These are phyloP conservation scores for Aegle marmelos DNA, from an alignment of 345 rosid species.

Conservation along the genomic window DNA sequence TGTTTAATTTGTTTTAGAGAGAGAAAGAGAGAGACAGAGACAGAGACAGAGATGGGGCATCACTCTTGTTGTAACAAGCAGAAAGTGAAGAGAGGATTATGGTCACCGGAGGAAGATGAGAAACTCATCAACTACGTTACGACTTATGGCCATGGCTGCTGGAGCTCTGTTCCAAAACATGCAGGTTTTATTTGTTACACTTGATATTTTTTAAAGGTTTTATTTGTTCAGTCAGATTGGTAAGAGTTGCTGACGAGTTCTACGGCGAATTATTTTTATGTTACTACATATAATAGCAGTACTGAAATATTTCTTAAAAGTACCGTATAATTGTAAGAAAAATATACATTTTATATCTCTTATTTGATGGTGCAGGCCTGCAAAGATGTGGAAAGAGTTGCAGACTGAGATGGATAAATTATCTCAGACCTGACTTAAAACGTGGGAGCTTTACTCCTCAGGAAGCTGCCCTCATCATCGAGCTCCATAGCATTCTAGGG, in stretches of 20 bases:
- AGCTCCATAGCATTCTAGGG: constrained; percentile 91
- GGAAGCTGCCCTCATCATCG: constrained; percentile 90
- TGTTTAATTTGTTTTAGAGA: constrained; percentile 4
- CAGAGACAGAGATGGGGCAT: constrained; percentile 61
- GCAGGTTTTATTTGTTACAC: constrained; percentile 48
- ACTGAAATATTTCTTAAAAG: too few relatives aligned
- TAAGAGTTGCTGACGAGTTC: not conserved
- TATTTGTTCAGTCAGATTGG: not conserved
- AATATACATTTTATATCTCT: not conserved
- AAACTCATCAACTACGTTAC: constrained; percentile 88
- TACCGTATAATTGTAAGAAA: not conserved
- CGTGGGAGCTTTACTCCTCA: constrained; percentile 96
- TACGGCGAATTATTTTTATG: not conserved
- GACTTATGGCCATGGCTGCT: constrained; percentile 93
- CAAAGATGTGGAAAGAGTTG: constrained; percentile 99
- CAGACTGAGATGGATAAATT: constrained; percentile 96
- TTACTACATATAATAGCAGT: not conserved
- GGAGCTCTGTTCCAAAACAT: constrained; percentile 97
- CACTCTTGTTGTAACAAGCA: constrained; percentile 99
- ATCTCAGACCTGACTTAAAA: constrained; percentile 87
- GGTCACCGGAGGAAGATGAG: constrained; percentile 99
- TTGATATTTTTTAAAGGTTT: not conserved
- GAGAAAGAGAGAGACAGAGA: constrained; percentile 17
- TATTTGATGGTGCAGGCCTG: constrained; percentile 46
- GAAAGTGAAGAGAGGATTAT: constrained; percentile 94